A percentile compares a stretch with the other conserved stretches of the same genome.
These are phyloP conservation scores for Aspergillus sp. DNA, from an alignment of 2,329 filamentous ascomycete genomes.

Conservation along the genomic window DNA sequence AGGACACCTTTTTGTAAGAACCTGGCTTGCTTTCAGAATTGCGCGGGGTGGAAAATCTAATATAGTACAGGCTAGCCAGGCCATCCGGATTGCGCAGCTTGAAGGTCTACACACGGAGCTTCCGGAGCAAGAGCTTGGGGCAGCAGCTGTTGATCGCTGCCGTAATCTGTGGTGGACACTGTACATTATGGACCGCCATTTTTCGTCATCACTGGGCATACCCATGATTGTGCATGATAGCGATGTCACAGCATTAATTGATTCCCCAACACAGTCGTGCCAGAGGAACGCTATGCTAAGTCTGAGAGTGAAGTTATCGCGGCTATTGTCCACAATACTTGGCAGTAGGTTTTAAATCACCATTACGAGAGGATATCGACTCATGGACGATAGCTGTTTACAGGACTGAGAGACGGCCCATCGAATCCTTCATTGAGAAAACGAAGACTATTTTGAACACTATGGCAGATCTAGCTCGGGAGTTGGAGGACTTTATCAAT, in stretches of 20 bases:
- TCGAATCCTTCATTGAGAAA: slow-evolving; percentile 39
- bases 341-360: slow-evolving; percentile 29
- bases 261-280: slow-evolving; percentile 25
- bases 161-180: slow-evolving; percentile 47
- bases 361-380: not conserved
- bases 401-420: slow-evolving; percentile 36
- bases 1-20: slow-evolving; percentile 34
- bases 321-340: slow-evolving; percentile 39
- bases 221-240: slow-evolving; percentile 42
- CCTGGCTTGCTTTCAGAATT: no score
- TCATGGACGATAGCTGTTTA: slow-evolving; percentile 36
- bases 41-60: not conserved
- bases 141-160: slow-evolving; percentile 33
- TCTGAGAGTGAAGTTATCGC: slow-evolving; percentile 41
- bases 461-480: slow-evolving; percentile 40
- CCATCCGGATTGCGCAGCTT: slow-evolving; percentile 45
- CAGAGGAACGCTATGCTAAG: slow-evolving; percentile 34
- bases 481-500: slow-evolving; percentile 41
- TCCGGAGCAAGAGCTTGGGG: slow-evolving; percentile 39
- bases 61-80: slow-evolving; percentile 39
- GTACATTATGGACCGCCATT: slow-evolving; percentile 46
- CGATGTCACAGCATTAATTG: slow-evolving; percentile 41
- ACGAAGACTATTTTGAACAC: slow-evolving; percentile 41
- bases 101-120: slow-evolving; percentile 47
- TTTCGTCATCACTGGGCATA: slow-evolving; percentile 43